Evolutionary conservation across 176 grass and related monocot species (phyloP), one percentile per base, ranked within the genome.

Genomic region (Poa pratensis): DNA sequence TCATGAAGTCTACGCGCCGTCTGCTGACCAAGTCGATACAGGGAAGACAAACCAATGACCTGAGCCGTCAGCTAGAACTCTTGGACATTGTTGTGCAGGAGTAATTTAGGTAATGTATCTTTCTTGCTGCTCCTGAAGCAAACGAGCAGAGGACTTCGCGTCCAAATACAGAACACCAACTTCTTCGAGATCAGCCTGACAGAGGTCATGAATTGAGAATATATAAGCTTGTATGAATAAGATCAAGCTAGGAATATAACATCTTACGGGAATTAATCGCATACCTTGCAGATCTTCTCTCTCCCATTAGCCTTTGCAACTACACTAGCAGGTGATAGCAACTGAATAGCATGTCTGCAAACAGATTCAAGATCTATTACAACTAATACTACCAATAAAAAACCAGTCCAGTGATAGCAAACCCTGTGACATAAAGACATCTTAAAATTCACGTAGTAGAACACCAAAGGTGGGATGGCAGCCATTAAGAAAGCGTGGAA

Each of bases 251-350:
- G 26, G 4, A 81, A 84, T 66, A 90, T 30, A 49, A 42, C 43
- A 17, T 28, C 1, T 51, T 82, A 61, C 14, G 58, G 15, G 83
- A 79, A 79, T 49, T 27, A 75, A 27, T 19, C 52, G 10, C 15
- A 68, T 87, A 96, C 97, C 91, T 99, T 99, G 92, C 82, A 92
- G 34, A 99, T 99, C 80, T 92, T 99, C 18, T 99, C 97, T 84
- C 94, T 89, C 78, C 97, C 93, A 82, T 96, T 96, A 59, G 84
- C 82, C 76, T 94, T 96, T 18, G 91, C 88, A 57, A 94, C 75
- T 58, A 99, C 82, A 28, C 86, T 99, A 62, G 96, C 94, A 68
- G 96, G 91, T 52, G 94, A 99, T 76, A 94, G 79, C 72, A 96
- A 68, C 88, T 94, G 94, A 84, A 96, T 99, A 58, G 91, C 86